phyloP scores from a whole-genome alignment of 106 monocot genomes.

The Allium sativum region DNA sequence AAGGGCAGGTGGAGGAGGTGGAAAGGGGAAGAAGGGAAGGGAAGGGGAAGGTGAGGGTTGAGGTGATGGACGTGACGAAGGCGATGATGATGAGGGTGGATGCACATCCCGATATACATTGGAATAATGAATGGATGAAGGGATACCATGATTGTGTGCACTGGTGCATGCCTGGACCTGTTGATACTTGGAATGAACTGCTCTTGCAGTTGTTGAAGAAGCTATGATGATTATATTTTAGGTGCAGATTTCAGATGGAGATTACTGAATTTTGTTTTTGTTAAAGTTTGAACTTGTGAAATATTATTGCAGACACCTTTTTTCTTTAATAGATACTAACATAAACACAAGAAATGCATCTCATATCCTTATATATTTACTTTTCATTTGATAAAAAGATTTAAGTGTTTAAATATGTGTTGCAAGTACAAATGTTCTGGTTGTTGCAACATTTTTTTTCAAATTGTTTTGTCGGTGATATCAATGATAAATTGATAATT shows the following conservation, averaged over 20 bases:
- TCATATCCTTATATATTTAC: too few species aligned
- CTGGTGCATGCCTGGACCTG: slow-evolving; percentile 70
- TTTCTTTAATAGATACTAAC: too few species aligned
- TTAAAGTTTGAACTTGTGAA: too few species aligned
- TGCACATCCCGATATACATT: slow-evolving; percentile 52
- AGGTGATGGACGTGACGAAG: slow-evolving; percentile 44
- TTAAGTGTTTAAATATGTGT: too few species aligned
- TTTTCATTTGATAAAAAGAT: too few species aligned
- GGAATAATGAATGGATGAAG: slow-evolving; percentile 51
- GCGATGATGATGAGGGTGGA: slow-evolving; percentile 62
- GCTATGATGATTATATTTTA: neutral
- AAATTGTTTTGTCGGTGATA: too few species aligned
- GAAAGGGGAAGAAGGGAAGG: neutral
- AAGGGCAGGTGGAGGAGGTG: slow-evolving; percentile 26
- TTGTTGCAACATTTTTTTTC: too few species aligned
- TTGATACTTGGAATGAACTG: slow-evolving; percentile 66
- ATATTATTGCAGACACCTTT: too few species aligned
- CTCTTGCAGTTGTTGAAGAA: neutral
- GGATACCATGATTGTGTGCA: slow-evolving; percentile 52
- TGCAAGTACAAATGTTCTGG: too few species aligned
- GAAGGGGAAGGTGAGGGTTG: slow-evolving; percentile 7
- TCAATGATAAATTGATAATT: too few species aligned
- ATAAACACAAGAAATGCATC: too few species aligned
- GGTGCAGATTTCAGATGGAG: neutral
- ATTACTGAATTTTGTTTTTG: too few species aligned